Percentiles rank a stretch among this genome's conserved stretches.
Conservation (phyloP, 306 rosid genomes). For the Cajanus cajan region DNA sequence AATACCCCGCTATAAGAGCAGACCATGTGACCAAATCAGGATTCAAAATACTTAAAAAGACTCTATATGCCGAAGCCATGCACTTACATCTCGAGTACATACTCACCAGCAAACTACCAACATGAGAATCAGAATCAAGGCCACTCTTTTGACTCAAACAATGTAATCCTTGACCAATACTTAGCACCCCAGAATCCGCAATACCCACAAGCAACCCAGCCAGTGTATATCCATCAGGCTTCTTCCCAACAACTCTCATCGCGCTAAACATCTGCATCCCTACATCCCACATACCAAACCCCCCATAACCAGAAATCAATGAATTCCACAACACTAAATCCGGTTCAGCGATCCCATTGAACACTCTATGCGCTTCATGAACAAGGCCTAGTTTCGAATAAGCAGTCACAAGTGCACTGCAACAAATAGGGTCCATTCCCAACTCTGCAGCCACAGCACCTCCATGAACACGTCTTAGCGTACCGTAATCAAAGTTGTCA, state of each 20-base stretch:
- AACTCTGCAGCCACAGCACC: constrained; percentile 33
- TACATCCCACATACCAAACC: constrained; percentile 55
- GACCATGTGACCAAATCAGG: constrained; percentile 93
- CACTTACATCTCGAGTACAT: constrained; percentile 80
- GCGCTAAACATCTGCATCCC: constrained; percentile 52
- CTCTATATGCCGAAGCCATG: constrained; percentile 57
- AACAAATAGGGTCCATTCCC: constrained; percentile 44
- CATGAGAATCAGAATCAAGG: constrained; percentile 62
- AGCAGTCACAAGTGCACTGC: constrained; percentile 57
- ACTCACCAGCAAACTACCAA: constrained; percentile 68
- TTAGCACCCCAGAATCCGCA: constrained; percentile 48
- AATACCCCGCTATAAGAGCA: constrained; percentile 74
- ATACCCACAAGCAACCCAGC: constrained; percentile 69
- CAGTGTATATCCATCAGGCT: constrained; percentile 74
- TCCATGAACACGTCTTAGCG: constrained; percentile 45
- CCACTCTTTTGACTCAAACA: constrained; percentile 57
- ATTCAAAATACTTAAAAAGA: constrained; percentile 53
- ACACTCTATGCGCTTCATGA: constrained; percentile 65
- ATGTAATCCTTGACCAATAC: constrained; percentile 66
- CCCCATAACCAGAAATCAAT: constrained; percentile 66
- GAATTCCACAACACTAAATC: constrained; percentile 89
- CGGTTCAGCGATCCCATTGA: constrained; percentile 49
- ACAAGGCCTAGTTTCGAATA: constrained; percentile 67
- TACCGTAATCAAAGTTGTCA: constrained; percentile 41
- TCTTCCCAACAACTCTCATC: constrained; percentile 55